Evolutionary conservation across 2,329 filamentous ascomycete species (phyloP), one percentile per base, ranked within the genome.

Genomic region (Metarhizium sp.): DNA sequence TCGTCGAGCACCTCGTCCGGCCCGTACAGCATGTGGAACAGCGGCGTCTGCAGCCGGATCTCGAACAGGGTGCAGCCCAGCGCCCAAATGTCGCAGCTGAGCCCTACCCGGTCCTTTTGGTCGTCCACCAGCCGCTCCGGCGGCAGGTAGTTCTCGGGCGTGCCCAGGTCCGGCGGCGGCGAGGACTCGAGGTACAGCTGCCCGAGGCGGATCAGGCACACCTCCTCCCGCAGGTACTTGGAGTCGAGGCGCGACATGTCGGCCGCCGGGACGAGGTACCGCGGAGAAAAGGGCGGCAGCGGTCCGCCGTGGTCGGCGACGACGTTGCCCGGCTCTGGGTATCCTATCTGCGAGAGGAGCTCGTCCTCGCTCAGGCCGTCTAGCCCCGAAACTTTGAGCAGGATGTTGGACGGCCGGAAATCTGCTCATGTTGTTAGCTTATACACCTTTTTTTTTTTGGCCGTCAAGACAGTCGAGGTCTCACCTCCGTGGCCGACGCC

Each of bases 1-100:
- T 62, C 59, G 2, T 59, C 55, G 0, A 71, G 32, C 6, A 67
- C 46, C 1, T 69, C 66, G n/a, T 71, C 67, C 1, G 50, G 51
- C 4, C 66, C 63, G 32, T 64, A 60, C 25, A 59, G 63, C 63
- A 59, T 61, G 20, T 64, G 59, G 20, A 70, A 70, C 0, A 72
- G 58, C 0, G 58, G 58, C 4, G 64, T 53, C 1, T 68, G 66
- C 0, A 63, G 59, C 0, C 68, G 63, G 0, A 69, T 69, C 55
- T 71, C 66, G 38, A 68, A 67, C 0, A 71, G 38, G 0, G 66
- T 69, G 29, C 68, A 71, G 0, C 62, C 69, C 2, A 71, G 63
- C 32, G 69, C 66, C 67, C 69, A 71, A 0, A 70, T 46, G 38
- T 71, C 68, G 1, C 59, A 62, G 0, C 50, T 55, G 0, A 60